Percentiles rank a stretch among this genome's conserved stretches.
phyloP scores from a whole-genome alignment of 441 rosid species.

The Isatis lusitanica region DNA sequence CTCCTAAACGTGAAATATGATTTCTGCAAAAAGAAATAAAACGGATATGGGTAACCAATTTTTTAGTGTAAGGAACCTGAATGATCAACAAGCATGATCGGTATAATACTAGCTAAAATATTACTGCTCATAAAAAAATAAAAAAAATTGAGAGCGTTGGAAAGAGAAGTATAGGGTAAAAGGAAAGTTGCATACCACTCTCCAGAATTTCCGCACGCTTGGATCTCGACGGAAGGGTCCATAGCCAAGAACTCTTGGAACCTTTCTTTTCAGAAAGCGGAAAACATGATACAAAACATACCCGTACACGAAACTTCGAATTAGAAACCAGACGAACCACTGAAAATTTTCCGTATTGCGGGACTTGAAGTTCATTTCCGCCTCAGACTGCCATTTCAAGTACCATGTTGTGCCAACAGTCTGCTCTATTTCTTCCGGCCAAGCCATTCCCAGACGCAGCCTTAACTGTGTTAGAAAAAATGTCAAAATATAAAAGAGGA shows the following conservation, averaged over 20 bases:
- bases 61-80: constrained; percentile 21
- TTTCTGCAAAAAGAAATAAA: constrained; percentile 54
- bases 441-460: constrained; percentile 80
- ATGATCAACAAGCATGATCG: constrained; percentile 20
- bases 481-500: constrained; percentile 1
- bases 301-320: constrained; percentile 63
- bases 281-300: constrained; percentile 62
- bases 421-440: constrained; percentile 88
- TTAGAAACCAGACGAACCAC: constrained; percentile 77
- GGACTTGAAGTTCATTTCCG: constrained; percentile 65
- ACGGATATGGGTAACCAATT: background rate
- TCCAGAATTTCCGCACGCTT: constrained; percentile 62
- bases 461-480: constrained; percentile 54
- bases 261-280: constrained; percentile 66
- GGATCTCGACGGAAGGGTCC: constrained; percentile 83
- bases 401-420: constrained; percentile 82
- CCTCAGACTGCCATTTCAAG: constrained; percentile 85
- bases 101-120: constrained; percentile 11
- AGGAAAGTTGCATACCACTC: constrained; percentile 65
- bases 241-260: constrained; percentile 75
- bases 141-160: background rate
- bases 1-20: constrained; percentile 59
- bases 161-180: constrained; percentile 3
- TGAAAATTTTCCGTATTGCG: constrained; percentile 54
- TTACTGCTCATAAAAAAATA: background rate